Evolutionary conservation across 495 filamentous ascomycete species (phyloP), one percentile per base, ranked within the genome.

Genomic region (Xylaria venustula): DNA sequence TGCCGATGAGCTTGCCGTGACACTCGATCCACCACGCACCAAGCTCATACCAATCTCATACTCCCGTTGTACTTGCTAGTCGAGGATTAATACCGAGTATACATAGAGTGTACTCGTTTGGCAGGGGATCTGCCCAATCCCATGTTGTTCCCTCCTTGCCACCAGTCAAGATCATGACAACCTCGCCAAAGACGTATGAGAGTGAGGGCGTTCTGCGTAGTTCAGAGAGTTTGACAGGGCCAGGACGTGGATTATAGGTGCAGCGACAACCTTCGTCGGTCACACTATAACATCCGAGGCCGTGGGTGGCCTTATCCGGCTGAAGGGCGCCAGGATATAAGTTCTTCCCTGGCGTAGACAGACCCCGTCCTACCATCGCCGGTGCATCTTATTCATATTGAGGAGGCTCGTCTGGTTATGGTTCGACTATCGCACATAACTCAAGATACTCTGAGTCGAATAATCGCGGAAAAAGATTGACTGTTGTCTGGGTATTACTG

Each of bases 1-100:
- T 67, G 65, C 67, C 67, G 67, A 70, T 57, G 19, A 28, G 25
- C 54, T 70, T 70, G 67, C 67, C 67, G 67, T 64, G 53, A 14
- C 57, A 20, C 37, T 49, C 42, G 51, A 52, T 42, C 53, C 37
- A 54, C 52, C 50, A 11, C 22, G 7, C 7, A 12, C 4, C 7
- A 20, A 9, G 44, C 20, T 25, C 30, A 12, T 12, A n/a, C n/a
- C n/a, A n/a, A n/a, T n/a, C 9, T 14, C 8, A 40, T 23, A 17
- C 36, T 45, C 42, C 42, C 5, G n/a, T 20, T 17, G 3, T 8
- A 17, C 42, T 6, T 7, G n/a, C 23, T 19, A 32, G 37, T 20
- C 37, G n/a, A 34, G 5, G 1, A 14, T 45, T 55, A 11, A 45
- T 45, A 40, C 45, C 7, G 6, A 3, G 7, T 28, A 44, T 55